Percentiles rank a stretch among this genome's conserved stretches.
phyloP scores from a whole-genome alignment of 495 filamentous ascomycete genomes.

The Sporormia fimetaria region DNA sequence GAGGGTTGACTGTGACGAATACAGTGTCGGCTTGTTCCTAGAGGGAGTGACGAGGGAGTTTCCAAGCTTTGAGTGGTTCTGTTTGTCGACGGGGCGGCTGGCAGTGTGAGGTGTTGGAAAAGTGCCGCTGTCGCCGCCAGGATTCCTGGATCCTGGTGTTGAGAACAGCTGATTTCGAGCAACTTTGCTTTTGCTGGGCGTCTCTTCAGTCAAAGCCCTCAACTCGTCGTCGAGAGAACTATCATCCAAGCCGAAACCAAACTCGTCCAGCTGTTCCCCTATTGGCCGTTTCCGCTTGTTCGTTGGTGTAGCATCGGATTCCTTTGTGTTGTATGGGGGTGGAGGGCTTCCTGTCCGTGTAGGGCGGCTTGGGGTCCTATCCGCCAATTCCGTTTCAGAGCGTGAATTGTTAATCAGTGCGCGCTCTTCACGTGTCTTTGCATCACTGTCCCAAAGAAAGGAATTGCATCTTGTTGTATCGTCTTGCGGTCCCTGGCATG shows the following conservation, averaged over 20 bases:
- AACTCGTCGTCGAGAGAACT: slow-evolving; percentile 4
- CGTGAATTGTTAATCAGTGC: slow-evolving; percentile 42
- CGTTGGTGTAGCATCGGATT: slow-evolving; percentile 11
- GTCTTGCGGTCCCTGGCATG: slow-evolving; percentile 44
- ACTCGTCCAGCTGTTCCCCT: slow-evolving; percentile 8
- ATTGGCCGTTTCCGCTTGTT: slow-evolving; percentile 7
- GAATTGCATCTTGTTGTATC: slow-evolving; percentile 45
- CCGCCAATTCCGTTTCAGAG: slow-evolving; percentile 24
- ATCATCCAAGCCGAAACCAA: slow-evolving; percentile 8
- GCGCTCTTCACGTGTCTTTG: slow-evolving; percentile 43
- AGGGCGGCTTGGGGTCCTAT: slow-evolving; percentile 8
- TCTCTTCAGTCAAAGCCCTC: too few relatives aligned
- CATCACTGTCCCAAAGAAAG: slow-evolving; percentile 61
- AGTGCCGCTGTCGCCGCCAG: slow-evolving; percentile 50
- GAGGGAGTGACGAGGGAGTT: slow-evolving; percentile 9
- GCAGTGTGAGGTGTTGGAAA: slow-evolving; percentile 22
- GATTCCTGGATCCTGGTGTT: too few relatives aligned
- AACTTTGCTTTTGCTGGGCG: too few relatives aligned
- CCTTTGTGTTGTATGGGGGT: slow-evolving; percentile 10
- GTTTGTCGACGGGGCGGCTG: slow-evolving; percentile 8
- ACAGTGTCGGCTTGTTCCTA: background rate
- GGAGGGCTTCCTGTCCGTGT: slow-evolving; percentile 5
- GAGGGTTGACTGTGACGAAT: background rate
- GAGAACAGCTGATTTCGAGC: too few relatives aligned
- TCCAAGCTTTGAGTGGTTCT: slow-evolving; percentile 18